Evolutionary conservation across 2,329 filamentous ascomycete genomes (phyloP), one percentile per base, ranked within the genome.

Genomic region (Endocalyx cinctus): DNA sequence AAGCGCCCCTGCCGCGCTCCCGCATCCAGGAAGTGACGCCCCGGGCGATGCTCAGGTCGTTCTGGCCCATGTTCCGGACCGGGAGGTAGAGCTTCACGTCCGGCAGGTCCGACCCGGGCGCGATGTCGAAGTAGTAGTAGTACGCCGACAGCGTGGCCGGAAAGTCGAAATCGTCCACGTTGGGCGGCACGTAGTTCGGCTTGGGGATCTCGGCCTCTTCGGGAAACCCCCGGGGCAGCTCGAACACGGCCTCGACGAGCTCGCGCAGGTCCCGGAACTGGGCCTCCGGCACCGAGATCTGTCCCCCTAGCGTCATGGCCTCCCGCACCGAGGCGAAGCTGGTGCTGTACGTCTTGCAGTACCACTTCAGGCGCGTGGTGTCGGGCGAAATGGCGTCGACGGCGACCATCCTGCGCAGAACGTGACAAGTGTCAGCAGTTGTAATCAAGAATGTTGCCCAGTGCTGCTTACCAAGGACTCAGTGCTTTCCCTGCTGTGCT

Each of bases 241-340:
- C 32, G 4, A 33, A 16, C 14, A 43, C 34, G 17, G 34, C 27
- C 19, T 30, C 19, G 19, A 43, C 27, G 11, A 43, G 30, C 22
- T 29, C 25, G 20, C 25, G 15, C 3, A 42, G 34, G 25, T 36
- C 35, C 13, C 25, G 11, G 12, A 41, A 31, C 17, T 29, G 29
- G 26, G 18, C 14, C 25, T 41, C 33, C 11, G 31, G 28, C 14
- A 18, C 15, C 12, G 22, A 13, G 29, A 38, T 27, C 16, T 20
- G 31, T n/a, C 40, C 40, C n/a, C 32, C 37, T 5, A 43, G 28
- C 10, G 40, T 43, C 31, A 43, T 31, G 34, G 40, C 35, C 18
- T 33, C 37, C 5, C 34, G 34, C 14, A 43, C 31, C 12, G 27
- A 35, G 10, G 27, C 20, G 34, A 43, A 35, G 26, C 37, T 43